These are phyloP conservation scores for Cylindrotheca closterium DNA, from an alignment of 108 stramenopile genomes.

Conservation along the genomic window DNA sequence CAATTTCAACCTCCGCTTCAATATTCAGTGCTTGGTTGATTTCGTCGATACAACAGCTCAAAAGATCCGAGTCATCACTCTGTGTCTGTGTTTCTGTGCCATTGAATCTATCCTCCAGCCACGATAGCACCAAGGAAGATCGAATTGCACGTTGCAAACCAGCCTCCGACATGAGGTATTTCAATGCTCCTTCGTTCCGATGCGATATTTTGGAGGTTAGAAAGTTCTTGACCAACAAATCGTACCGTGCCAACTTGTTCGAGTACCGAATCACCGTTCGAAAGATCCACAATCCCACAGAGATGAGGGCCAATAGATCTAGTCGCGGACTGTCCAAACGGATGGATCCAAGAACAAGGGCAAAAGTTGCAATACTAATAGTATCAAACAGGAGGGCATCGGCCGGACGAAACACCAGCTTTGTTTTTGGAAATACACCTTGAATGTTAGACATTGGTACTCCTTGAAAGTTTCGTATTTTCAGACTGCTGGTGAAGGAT, in stretches of 20 bases:
- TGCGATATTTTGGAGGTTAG: constrained; percentile 76
- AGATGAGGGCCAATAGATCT: constrained; percentile 76
- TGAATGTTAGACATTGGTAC: constrained; percentile 85
- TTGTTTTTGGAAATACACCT: constrained; percentile 76
- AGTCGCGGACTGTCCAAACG: constrained; percentile 69
- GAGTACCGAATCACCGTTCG: constrained; percentile 78
- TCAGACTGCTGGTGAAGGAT: constrained; percentile 19
- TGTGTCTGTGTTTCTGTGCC: background rate
- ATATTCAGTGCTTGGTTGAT: constrained; percentile 25
- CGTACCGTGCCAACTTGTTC: constrained; percentile 84
- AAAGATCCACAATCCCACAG: constrained; percentile 60
- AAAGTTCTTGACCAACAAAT: constrained; percentile 83
- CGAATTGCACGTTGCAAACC: constrained; percentile 66
- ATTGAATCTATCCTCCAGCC: constrained; percentile 35
- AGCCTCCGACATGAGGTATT: constrained; percentile 65
- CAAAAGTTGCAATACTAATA: constrained; percentile 53
- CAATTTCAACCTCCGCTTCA: constrained; percentile 43
- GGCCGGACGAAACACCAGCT: constrained; percentile 75
- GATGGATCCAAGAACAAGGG: constrained; percentile 53
- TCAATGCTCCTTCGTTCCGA: constrained; percentile 69
- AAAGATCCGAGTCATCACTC: constrained; percentile 4
- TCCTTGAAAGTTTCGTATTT: constrained; percentile 67
- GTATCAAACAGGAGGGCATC: constrained; percentile 83
- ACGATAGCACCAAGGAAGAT: constrained; percentile 40
- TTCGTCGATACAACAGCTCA: constrained; percentile 8